Conservation (phyloP, 2,329 filamentous ascomycete genomes). For the Alternaria postmessia region DNA sequence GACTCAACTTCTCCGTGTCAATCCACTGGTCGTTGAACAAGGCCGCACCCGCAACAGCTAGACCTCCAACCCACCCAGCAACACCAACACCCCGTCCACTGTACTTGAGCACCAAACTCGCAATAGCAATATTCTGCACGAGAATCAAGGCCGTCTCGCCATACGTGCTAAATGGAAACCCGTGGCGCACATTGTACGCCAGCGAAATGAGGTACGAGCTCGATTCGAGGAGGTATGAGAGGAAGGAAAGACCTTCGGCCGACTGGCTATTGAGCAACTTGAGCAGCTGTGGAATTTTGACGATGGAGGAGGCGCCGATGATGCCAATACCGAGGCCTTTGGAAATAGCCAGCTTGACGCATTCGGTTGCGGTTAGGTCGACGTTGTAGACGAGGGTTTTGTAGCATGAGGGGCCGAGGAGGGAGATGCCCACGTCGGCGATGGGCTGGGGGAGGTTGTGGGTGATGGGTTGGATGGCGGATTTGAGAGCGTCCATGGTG, state of each 20-base stretch:
- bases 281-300: slow-evolving; percentile 96
- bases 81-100: slow-evolving; percentile 73
- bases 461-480: slow-evolving; percentile 55
- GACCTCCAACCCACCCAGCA: slow-evolving; percentile 77
- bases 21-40: slow-evolving; percentile 74
- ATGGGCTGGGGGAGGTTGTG: slow-evolving; percentile 55
- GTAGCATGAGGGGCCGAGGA: slow-evolving; percentile 88
- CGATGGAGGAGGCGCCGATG: slow-evolving; percentile 85
- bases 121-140: slow-evolving; percentile 90
- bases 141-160: slow-evolving; percentile 94
- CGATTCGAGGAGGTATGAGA: slow-evolving; percentile 93
- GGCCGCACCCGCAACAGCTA: slow-evolving; percentile 73
- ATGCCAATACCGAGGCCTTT: slow-evolving; percentile 95
- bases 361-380: slow-evolving; percentile 77
- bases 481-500: slow-evolving; percentile 57
- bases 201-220: slow-evolving; percentile 85
- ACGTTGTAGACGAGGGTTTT: slow-evolving; percentile 84
- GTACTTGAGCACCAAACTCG: slow-evolving; percentile 85
- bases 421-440: slow-evolving; percentile 49
- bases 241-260: slow-evolving; percentile 83
- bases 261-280: slow-evolving; percentile 86
- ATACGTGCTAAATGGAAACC: slow-evolving; percentile 95
- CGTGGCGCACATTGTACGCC: slow-evolving; percentile 89
- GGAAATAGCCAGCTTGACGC: slow-evolving; percentile 87
- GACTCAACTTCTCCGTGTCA: slow-evolving; percentile 71